Evolutionary conservation across 495 filamentous ascomycete species (phyloP).

Genomic region (Jackrogersella minutella): DNA sequence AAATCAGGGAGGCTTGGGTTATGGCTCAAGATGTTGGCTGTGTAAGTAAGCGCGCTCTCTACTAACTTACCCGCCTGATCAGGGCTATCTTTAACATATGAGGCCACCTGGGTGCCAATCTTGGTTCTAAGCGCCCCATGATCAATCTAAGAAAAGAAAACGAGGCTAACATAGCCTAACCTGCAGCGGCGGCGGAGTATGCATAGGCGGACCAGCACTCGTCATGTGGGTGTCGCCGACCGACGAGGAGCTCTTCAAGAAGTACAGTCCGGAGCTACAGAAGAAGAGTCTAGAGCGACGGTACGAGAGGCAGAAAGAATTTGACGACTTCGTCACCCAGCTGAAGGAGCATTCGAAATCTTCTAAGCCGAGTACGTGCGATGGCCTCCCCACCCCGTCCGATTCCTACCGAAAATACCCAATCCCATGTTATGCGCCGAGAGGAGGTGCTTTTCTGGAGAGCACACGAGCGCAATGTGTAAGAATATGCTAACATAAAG

Average conservation of each 20-base stretch:
- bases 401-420: background rate
- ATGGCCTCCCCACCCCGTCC: background rate
- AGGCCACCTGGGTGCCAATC: conserved; percentile 1
- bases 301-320: conserved; percentile 77
- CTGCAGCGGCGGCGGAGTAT: conserved; percentile 69
- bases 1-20: conserved; percentile 40
- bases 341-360: conserved; percentile 91
- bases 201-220: conserved; percentile 85
- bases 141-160: conserved; percentile 8
- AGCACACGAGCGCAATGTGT: background rate
- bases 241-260: conserved; percentile 90
- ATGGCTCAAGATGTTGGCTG: conserved; percentile 64
- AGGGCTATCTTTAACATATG: background rate
- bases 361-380: conserved; percentile 72
- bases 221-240: conserved; percentile 82
- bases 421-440: background rate
- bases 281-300: conserved; percentile 80
- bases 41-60: conserved; percentile 51
- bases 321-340: conserved; percentile 82
- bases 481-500: conserved; percentile 24
- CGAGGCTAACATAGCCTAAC: conserved; percentile 34
- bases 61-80: conserved; percentile 14
- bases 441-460: background rate
- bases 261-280: conserved; percentile 93
- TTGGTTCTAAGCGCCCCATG: conserved; percentile 1